These are phyloP conservation scores for Globisporangium emineosum DNA, from an alignment of 352 stramenopile species.

Conservation along the genomic window DNA sequence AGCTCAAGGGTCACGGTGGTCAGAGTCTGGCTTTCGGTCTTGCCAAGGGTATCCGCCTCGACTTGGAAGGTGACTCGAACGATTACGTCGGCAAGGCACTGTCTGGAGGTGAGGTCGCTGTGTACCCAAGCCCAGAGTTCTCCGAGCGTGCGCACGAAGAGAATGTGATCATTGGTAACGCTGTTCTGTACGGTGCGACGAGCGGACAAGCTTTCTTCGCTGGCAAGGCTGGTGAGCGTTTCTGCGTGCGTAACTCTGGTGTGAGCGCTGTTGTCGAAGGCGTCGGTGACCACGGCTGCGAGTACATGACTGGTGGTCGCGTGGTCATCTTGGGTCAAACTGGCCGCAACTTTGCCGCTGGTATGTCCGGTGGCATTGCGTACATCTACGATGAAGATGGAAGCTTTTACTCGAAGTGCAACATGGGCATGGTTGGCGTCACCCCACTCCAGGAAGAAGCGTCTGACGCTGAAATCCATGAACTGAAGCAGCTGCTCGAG, in stretches of 20 bases:
- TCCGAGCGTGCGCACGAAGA: conserved; percentile 63
- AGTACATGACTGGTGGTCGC: conserved; percentile 98
- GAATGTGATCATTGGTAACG: conserved; percentile 95
- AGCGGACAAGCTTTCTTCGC: conserved; percentile 93
- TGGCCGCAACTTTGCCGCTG: conserved; percentile 95
- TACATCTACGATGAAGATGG: conserved; percentile 95
- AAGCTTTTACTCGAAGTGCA: conserved; percentile 93
- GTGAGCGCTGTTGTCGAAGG: conserved; percentile 95
- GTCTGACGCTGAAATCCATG: conserved; percentile 61
- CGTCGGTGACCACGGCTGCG: conserved; percentile 94
- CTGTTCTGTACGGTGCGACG: conserved; percentile 93
- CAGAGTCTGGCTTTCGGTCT: conserved; percentile 94
- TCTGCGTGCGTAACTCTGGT: conserved; percentile 96
- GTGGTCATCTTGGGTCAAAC: conserved; percentile 92
- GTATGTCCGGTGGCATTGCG: conserved; percentile 95
- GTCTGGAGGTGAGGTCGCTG: conserved; percentile 90
- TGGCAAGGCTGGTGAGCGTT: conserved; percentile 95
- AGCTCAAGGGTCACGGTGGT: conserved; percentile 91
- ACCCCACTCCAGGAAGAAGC: conserved; percentile 70
- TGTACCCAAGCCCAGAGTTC: conserved; percentile 77
- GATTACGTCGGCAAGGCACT: conserved; percentile 96
- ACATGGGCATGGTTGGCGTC: conserved; percentile 94
- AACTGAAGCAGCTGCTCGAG: conserved; percentile 86
- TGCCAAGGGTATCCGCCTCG: conserved; percentile 91
- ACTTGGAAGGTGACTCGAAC: conserved; percentile 93